Conservation (phyloP, 2,329 filamentous ascomycete genomes). For the Teratosphaeria viscida region DNA sequence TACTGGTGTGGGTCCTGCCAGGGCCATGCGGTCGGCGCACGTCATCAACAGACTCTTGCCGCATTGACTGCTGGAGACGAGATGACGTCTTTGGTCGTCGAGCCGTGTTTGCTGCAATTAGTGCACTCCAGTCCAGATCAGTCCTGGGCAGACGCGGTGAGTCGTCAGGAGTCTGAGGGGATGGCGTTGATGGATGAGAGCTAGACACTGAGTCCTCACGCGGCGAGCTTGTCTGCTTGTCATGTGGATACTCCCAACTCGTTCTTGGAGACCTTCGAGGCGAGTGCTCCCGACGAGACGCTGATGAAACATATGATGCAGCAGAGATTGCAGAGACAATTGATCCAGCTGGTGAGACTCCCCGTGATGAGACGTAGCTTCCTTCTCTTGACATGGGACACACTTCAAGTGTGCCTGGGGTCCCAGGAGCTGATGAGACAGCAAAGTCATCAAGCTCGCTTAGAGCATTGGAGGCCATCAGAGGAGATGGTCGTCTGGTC, state of each 20-base stretch:
- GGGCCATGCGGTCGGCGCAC: not conserved
- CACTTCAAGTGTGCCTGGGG: conserved; percentile 5
- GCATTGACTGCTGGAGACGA: conserved; percentile 14
- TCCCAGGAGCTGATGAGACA: conserved; percentile 4
- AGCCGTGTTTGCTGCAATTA: conserved; percentile 18
- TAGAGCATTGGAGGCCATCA: conserved; percentile 15
- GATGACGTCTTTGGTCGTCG: conserved; percentile 17
- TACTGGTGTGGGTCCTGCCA: not conserved
- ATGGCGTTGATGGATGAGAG: conserved; percentile 19
- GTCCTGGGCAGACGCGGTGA: conserved; percentile 18
- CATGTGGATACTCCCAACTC: conserved; percentile 11
- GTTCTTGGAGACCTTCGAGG: conserved; percentile 10
- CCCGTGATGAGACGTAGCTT: conserved; percentile 16
- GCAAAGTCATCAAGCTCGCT: conserved; percentile 12
- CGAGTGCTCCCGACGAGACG: conserved; percentile 2
- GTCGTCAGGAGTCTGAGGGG: conserved; percentile 13
- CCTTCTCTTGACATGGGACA: conserved; percentile 13
- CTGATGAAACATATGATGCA: conserved; percentile 1
- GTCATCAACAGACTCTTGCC: conserved; percentile 10
- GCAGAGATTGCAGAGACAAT: not conserved
- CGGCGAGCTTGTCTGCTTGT: conserved; percentile 7
- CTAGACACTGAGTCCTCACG: conserved; percentile 11
- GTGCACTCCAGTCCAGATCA: conserved; percentile 23
- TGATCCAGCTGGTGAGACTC: conserved; percentile 14
- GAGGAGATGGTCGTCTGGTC: conserved; percentile 15